Percentiles rank a stretch among this genome's conserved stretches.
phyloP scores from a whole-genome alignment of 1,139 yeast species.

The Saccharomycopsis crataegensis region DNA sequence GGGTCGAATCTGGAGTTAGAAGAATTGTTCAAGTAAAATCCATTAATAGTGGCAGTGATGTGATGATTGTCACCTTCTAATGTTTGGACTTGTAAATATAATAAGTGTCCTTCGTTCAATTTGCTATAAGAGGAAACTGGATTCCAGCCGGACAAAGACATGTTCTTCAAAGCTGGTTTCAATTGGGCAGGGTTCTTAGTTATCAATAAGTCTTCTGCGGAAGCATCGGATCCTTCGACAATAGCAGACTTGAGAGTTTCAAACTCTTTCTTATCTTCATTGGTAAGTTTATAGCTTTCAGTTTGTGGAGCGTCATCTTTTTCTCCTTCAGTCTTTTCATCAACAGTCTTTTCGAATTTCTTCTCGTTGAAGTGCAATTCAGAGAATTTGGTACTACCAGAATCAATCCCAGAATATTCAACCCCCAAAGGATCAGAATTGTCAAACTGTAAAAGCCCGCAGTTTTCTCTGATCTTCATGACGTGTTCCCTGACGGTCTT shows the following conservation, averaged over 20 bases:
- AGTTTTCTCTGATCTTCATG: slow-evolving; percentile 37
- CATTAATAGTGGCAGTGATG: slow-evolving; percentile 70
- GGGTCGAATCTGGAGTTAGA: slow-evolving; percentile 69
- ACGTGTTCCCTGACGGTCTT: slow-evolving; percentile 41
- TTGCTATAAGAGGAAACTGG: slow-evolving; percentile 64
- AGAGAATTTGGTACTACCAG: slow-evolving; percentile 36
- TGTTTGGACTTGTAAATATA: slow-evolving; percentile 69
- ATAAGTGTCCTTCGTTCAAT: slow-evolving; percentile 64
- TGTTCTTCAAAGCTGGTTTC: slow-evolving; percentile 45
- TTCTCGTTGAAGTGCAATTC: slow-evolving; percentile 26
- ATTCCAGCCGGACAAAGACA: slow-evolving; percentile 75
- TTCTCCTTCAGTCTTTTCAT: slow-evolving; percentile 23
- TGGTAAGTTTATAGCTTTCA: slow-evolving; percentile 28
- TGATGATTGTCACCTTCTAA: slow-evolving; percentile 74
- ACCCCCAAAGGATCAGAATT: slow-evolving; percentile 22
- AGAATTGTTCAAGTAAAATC: slow-evolving; percentile 70
- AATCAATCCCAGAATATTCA: slow-evolving; percentile 30
- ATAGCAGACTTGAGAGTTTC: neutral
- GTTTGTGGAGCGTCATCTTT: slow-evolving; percentile 26
- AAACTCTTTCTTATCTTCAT: slow-evolving; percentile 22
- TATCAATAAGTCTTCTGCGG: slow-evolving; percentile 20
- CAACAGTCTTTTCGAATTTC: slow-evolving; percentile 20
- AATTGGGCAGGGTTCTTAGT: slow-evolving; percentile 22
- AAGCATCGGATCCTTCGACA: slow-evolving; percentile 21
- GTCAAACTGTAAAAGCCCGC: slow-evolving; percentile 32